Evolutionary conservation across 2,329 filamentous ascomycete species (phyloP).

Genomic region (Ploettnerulaceae sp.): DNA sequence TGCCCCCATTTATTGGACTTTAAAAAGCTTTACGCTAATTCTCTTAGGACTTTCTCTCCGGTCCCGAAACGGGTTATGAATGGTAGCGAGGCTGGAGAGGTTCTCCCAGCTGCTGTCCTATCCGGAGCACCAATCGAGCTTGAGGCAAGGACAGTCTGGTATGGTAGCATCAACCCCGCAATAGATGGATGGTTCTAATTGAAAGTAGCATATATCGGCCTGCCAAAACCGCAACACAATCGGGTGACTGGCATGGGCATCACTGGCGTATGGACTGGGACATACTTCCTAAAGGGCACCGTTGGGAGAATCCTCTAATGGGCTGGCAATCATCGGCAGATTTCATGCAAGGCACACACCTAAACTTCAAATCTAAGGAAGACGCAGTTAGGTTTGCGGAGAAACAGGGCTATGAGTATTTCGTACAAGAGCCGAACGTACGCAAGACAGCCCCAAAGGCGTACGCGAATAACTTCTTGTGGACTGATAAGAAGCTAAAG

Average conservation of each 20-base stretch:
- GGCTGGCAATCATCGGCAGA: slow-evolving; percentile 97
- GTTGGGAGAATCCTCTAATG: slow-evolving; percentile 98
- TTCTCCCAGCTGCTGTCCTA: slow-evolving; percentile 75
- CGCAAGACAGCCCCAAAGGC: slow-evolving; percentile 84
- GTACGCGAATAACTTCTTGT: slow-evolving; percentile 94
- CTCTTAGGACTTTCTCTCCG: slow-evolving; percentile 76
- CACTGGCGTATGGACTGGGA: slow-evolving; percentile 99
- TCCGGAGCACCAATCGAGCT: slow-evolving; percentile 92
- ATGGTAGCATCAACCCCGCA: slow-evolving; percentile 34
- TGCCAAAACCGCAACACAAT: slow-evolving; percentile 92
- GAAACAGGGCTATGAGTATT: slow-evolving; percentile 99
- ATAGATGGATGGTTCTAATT: slow-evolving; percentile 15
- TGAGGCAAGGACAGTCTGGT: slow-evolving; percentile 92
- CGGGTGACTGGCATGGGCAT: slow-evolving; percentile 76
- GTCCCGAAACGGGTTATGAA: slow-evolving; percentile 86
- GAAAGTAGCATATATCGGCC: slow-evolving; percentile 78
- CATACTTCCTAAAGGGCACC: slow-evolving; percentile 81
- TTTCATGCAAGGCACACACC: slow-evolving; percentile 86
- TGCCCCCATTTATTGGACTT: slow-evolving; percentile 31
- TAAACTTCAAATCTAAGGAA: slow-evolving; percentile 90
- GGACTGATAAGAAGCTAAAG: slow-evolving; percentile 82
- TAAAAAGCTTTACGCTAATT: slow-evolving; percentile 28
- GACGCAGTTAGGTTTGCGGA: slow-evolving; percentile 93
- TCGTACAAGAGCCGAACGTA: slow-evolving; percentile 92
- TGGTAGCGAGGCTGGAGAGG: slow-evolving; percentile 74